Evolutionary conservation across 2,329 filamentous ascomycete genomes (phyloP).

Genomic region (Chaetomium sp.): DNA sequence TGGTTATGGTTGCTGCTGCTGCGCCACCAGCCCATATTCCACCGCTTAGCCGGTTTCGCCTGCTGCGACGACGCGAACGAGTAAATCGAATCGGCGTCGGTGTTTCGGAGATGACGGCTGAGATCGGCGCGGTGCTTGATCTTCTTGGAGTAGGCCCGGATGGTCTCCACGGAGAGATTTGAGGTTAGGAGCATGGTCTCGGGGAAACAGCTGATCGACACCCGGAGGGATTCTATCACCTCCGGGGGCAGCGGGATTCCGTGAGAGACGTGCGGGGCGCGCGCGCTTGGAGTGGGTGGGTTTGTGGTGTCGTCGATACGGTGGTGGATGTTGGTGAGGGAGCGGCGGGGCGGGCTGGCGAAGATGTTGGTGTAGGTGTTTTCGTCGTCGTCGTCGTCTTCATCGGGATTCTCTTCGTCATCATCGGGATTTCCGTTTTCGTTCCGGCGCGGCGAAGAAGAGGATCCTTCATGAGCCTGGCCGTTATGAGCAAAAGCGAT

Average conservation of each 20-base stretch:
- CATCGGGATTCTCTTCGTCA: not conserved
- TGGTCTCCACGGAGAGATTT: slow-evolving; percentile 51
- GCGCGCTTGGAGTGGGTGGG: not conserved
- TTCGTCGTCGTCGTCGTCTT: not conserved
- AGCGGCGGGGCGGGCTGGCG: too few species aligned
- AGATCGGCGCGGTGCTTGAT: slow-evolving; percentile 34
- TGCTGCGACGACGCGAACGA: slow-evolving; percentile 5
- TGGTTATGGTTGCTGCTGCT: slow-evolving; percentile 10
- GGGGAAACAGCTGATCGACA: slow-evolving; percentile 51
- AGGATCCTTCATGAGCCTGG: not conserved
- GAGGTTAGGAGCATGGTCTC: slow-evolving; percentile 52
- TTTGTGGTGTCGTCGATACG: not conserved
- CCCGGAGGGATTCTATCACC: slow-evolving; percentile 47
- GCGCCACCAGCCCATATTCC: slow-evolving; percentile 17
- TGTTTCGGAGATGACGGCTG: slow-evolving; percentile 6
- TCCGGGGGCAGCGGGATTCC: slow-evolving; percentile 47
- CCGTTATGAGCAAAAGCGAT: not conserved
- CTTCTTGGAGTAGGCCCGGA: slow-evolving; percentile 50
- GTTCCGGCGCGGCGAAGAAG: not conserved
- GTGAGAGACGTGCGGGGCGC: slow-evolving; percentile 7
- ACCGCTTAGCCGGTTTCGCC: slow-evolving; percentile 12
- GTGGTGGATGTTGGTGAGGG: not conserved
- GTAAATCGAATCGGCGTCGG: slow-evolving; percentile 18
- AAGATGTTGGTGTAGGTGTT: not conserved
- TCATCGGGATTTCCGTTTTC: not conserved